Base-by-base conservation (phyloP, 257 asterid species). In the Eustoma russellianum region DNA sequence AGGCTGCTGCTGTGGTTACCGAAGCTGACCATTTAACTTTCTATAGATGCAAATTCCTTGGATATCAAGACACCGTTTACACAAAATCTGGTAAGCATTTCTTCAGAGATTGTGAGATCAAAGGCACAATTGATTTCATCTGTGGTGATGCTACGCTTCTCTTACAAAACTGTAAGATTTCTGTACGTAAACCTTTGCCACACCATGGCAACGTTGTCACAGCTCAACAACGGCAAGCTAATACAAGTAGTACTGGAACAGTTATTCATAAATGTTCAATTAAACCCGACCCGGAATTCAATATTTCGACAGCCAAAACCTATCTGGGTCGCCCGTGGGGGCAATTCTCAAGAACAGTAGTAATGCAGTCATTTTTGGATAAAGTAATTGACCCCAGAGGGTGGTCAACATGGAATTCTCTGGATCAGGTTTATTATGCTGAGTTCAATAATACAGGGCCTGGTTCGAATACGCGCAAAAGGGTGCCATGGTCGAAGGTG, bases 251-350 rank as follows among this genome's bases (percentile, higher is more conserved):
- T 2, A 13, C 50, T n/a, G 44, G 62, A 7, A 10, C 40, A 5
- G 30, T 60, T 4, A 33, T 60, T 5, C 60, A 54, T 0, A 55
- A 50, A 13, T 64, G 75, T 35, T 34, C 48, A 0, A 16, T 69
- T 7, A 10, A 4, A 38, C 43, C 11, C 43, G 43, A 38, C 5
- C 43, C 43, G 0, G 43, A 38, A 4, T 38, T 38, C 7, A 38
- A 38, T 7, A 0, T 7, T 38, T 8, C 9, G 43, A 33, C 8
- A 2, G 55, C 59, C 5, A 50, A 34, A 9, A 55, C 51, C 13
- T 56, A 6, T 9, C 13, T 70, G 5, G 65, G 68, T 0, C 48
- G 76, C 16, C 68, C 76, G 0, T 64, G 75, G 65, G 44, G 34
- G 0, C 2, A 17, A 0, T 55, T 9, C 1, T 45, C 67, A 11